phyloP scores from a whole-genome alignment of 306 rosid genomes.

The Styphnolobium japonicum region DNA sequence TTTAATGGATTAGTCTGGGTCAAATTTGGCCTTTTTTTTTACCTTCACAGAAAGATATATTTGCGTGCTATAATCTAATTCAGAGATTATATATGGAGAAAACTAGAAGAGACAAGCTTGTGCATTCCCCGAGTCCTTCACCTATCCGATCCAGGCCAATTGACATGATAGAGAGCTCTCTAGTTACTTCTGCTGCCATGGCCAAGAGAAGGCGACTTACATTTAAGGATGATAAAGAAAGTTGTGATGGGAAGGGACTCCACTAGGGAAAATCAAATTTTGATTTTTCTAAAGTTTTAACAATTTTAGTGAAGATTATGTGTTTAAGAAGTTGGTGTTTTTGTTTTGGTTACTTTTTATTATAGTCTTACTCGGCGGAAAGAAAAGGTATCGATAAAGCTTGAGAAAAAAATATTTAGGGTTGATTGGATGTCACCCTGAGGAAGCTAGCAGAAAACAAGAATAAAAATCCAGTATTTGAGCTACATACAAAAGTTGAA shows the following conservation, averaged over 20 bases:
- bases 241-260: slow-evolving; percentile 25
- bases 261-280: background rate
- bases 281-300: background rate
- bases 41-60: slow-evolving; percentile 48
- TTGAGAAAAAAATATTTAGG: slow-evolving; percentile 8
- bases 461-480: slow-evolving; percentile 8
- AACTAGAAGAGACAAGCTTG: background rate
- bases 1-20: background rate
- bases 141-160: slow-evolving; percentile 3
- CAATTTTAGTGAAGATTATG: background rate
- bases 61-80: slow-evolving; percentile 39
- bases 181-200: slow-evolving; percentile 20
- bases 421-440: slow-evolving; percentile 9
- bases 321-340: background rate
- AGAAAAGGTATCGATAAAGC: background rate
- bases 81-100: slow-evolving; percentile 26
- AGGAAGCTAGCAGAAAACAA: slow-evolving; percentile 13
- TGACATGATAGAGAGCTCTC: slow-evolving; percentile 27
- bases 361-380: background rate
- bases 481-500: background rate
- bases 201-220: slow-evolving; percentile 37
- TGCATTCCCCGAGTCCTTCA: slow-evolving; percentile 18
- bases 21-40: background rate
- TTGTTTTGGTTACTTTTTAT: background rate
- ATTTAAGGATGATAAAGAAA: slow-evolving; percentile 23